Conservation (phyloP, 345 rosid species). For the Ailanthus altissimus region DNA sequence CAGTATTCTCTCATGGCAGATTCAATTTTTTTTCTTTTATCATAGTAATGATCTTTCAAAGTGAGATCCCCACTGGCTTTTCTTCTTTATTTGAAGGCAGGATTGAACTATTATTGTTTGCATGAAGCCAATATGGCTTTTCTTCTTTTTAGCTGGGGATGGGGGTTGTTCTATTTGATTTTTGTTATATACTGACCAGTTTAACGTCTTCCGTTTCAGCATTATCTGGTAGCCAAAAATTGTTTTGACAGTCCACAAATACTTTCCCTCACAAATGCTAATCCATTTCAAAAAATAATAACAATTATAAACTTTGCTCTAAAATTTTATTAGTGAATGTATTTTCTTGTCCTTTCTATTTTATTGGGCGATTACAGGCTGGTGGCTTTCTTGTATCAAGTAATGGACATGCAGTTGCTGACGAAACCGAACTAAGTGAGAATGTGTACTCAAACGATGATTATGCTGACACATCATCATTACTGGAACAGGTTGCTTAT, state of each 20-base stretch:
- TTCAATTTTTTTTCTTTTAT: background rate
- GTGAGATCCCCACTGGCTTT: no score
- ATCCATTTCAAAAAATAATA: background rate
- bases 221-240: background rate
- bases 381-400: conserved; percentile 78
- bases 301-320: background rate
- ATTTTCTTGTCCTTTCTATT: conserved; percentile 8
- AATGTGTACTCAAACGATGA: conserved; percentile 49
- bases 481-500: conserved; percentile 75
- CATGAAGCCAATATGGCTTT: background rate
- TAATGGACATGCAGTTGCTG: conserved; percentile 59
- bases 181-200: background rate
- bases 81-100: background rate
- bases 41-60: background rate
- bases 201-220: background rate
- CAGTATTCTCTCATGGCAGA: background rate
- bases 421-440: conserved; percentile 82
- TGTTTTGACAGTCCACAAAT: background rate
- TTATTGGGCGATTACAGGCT: conserved; percentile 53
- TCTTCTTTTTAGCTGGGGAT: no score
- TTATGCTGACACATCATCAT: conserved; percentile 56
- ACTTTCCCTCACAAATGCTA: background rate
- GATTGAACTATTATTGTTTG: background rate
- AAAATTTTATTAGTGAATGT: background rate
- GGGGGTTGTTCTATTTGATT: background rate